phyloP scores from a whole-genome alignment of 768 basidiomycete genomes.

The Hemileccinum impolitum region DNA sequence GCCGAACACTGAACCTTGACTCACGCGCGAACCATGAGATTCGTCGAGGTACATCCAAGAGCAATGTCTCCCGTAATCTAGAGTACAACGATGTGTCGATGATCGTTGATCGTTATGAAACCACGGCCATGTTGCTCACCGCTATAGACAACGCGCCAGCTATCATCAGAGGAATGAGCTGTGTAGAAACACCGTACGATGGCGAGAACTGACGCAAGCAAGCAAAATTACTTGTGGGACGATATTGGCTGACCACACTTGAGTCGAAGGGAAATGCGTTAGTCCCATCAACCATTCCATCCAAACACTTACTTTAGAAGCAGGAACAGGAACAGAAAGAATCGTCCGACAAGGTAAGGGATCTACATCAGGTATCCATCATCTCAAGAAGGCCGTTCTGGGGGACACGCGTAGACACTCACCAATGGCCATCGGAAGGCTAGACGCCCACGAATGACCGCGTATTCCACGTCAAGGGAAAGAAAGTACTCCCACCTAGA shows the following conservation, averaged over 20 bases:
- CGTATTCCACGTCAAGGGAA: conserved; percentile 19
- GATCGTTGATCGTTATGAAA: neutral
- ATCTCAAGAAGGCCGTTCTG: neutral
- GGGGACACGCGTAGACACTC: neutral
- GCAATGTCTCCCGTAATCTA: conserved; percentile 16
- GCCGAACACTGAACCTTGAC: neutral
- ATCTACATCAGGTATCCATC: conserved; percentile 9
- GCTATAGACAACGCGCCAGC: conserved; percentile 2
- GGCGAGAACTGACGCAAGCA: conserved; percentile 21
- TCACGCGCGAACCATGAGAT: conserved; percentile 30
- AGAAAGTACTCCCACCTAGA: conserved; percentile 26
- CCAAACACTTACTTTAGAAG: conserved; percentile 12
- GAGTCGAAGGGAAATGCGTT: neutral
- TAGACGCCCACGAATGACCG: conserved; percentile 17
- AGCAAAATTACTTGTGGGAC: neutral
- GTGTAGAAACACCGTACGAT: neutral
- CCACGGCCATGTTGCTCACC: conserved; percentile 9
- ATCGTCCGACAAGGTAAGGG: conserved; percentile 24
- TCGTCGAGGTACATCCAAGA: conserved; percentile 20
- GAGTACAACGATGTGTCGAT: neutral
- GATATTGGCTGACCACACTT: conserved; percentile 5
- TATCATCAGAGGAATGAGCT: conserved; percentile 6
- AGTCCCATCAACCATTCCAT: neutral
- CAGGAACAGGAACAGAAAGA: conserved; percentile 14
- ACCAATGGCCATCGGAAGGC: conserved; percentile 28